phyloP scores from a whole-genome alignment of 2,329 filamentous ascomycete genomes.

The Cercospora sesami region DNA sequence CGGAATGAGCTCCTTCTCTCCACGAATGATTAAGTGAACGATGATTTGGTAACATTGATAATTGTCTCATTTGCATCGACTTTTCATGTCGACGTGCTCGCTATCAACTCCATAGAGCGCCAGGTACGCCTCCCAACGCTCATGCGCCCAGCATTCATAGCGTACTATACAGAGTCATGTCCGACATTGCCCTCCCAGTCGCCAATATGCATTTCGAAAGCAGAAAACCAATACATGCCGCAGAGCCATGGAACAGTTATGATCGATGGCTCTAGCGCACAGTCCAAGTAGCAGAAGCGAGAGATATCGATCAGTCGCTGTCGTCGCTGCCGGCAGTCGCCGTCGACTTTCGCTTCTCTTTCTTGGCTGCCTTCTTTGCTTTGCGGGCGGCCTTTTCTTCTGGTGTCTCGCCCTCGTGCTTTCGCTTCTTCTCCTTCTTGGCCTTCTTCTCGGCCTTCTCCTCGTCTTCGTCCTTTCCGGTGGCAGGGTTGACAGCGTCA shows the following conservation, averaged over 20 bases:
- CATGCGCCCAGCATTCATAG: slow-evolving; percentile 18
- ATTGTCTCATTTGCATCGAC: slow-evolving; percentile 2
- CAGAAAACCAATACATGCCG: slow-evolving; percentile 10
- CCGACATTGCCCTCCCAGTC: slow-evolving; percentile 1
- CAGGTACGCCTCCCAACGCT: slow-evolving; percentile 17
- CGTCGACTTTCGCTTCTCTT: slow-evolving; percentile 55
- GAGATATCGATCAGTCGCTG: slow-evolving; percentile 24
- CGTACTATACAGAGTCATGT: slow-evolving; percentile 22
- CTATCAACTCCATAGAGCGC: slow-evolving; percentile 18
- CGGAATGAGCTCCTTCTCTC: background rate
- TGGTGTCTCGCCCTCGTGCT: slow-evolving; percentile 48
- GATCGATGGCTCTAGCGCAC: background rate
- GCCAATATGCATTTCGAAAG: slow-evolving; percentile 10
- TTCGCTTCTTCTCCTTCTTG: slow-evolving; percentile 49
- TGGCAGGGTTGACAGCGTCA: slow-evolving; percentile 35
- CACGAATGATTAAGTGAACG: background rate
- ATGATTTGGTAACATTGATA: background rate
- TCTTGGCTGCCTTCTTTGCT: slow-evolving; percentile 76
- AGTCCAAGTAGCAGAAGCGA: background rate
- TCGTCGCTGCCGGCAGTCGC: slow-evolving; percentile 34
- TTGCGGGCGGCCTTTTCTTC: slow-evolving; percentile 53
- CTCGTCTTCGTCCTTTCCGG: slow-evolving; percentile 34
- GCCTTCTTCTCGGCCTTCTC: slow-evolving; percentile 35
- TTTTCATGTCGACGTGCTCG: slow-evolving; percentile 8
- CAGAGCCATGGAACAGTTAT: background rate